A percentile compares a stretch with the other conserved stretches of the same genome.
Conservation (phyloP, 2,329 filamentous ascomycete genomes). For the Amphichorda felina region DNA sequence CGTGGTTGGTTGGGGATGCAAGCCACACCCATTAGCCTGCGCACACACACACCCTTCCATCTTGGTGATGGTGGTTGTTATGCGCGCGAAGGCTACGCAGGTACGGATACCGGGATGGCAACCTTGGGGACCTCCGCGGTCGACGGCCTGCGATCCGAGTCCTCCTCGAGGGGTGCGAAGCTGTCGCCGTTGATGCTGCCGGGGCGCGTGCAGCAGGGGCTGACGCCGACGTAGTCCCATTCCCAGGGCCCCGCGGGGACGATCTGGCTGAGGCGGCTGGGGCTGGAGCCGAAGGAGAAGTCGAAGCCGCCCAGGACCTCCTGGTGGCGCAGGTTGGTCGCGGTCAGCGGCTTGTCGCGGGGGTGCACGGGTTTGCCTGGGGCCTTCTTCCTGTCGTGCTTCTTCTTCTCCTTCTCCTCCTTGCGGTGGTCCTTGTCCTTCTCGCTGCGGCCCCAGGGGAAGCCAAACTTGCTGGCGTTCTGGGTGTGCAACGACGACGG, state of each 20-base stretch:
- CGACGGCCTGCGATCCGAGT: too few relatives aligned
- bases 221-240: conserved; percentile 20
- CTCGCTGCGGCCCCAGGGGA: conserved; percentile 15
- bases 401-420: conserved; percentile 7
- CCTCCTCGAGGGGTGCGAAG: not conserved
- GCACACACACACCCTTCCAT: too few relatives aligned
- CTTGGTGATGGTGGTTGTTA: too few relatives aligned
- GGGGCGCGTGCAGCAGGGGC: conserved; percentile 29
- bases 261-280: conserved; percentile 4
- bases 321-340: conserved; percentile 32
- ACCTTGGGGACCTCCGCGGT: too few relatives aligned
- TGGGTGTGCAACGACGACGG: conserved; percentile 16
- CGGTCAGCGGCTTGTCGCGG: conserved; percentile 30
- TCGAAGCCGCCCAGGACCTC: conserved; percentile 32
- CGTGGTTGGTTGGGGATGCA: too few relatives aligned
- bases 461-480: conserved; percentile 15
- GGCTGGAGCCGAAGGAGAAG: conserved; percentile 30
- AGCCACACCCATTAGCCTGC: too few relatives aligned
- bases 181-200: conserved; percentile 20
- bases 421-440: conserved; percentile 8
- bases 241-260: not conserved
- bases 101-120: too few relatives aligned
- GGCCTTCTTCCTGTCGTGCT: conserved; percentile 11
- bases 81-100: too few relatives aligned
- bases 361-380: conserved; percentile 22